Evolutionary conservation across 371 early-diverging fungal genomes (phyloP), one percentile per base, ranked within the genome.

Genomic region (Sporodiniella umbellata): DNA sequence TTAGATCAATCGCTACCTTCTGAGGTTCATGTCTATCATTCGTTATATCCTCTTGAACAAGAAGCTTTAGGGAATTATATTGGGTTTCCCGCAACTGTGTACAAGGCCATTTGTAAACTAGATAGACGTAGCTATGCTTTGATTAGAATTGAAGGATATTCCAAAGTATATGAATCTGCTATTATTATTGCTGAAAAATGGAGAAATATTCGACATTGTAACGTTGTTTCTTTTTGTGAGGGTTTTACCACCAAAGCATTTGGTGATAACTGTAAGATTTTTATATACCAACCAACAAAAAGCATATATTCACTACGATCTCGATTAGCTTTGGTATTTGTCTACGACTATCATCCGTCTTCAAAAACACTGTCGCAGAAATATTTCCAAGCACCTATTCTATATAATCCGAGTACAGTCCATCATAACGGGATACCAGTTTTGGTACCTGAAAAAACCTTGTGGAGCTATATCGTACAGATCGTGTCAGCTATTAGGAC

Each of bases 221-320:
- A 87, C 51, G 75, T 96, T 50, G 90, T 93, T 8, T 87, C 87
- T 6, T 79, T 96, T 24, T 80, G 88, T n/a, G 96, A 96, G 66
- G 96, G 91, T 12, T 96, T 98, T 62, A 93, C 95, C 0, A 95
- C 95, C 4, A 87, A 87, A 44, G 92, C 92, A 3, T 98, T 98
- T 81, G 95, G 94, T 15, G 98, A 96, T 64, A 79, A 87, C 48
- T 96, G 90, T 88, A 70, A 66, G n/a, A n/a, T n/a, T n/a, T n/a
- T n/a, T n/a, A n/a, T n/a, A n/a, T n/a, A n/a, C n/a, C n/a, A n/a
- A n/a, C n/a, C n/a, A n/a, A n/a, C n/a, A n/a, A n/a, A n/a, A n/a
- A n/a, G n/a, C n/a, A n/a, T n/a, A n/a, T n/a, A n/a, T n/a, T n/a
- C n/a, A n/a, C n/a, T n/a, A n/a, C n/a, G n/a, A n/a, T n/a, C n/a